Conservation (phyloP, 2,329 filamentous ascomycete genomes). For the Cladophialophora carrionii region DNA sequence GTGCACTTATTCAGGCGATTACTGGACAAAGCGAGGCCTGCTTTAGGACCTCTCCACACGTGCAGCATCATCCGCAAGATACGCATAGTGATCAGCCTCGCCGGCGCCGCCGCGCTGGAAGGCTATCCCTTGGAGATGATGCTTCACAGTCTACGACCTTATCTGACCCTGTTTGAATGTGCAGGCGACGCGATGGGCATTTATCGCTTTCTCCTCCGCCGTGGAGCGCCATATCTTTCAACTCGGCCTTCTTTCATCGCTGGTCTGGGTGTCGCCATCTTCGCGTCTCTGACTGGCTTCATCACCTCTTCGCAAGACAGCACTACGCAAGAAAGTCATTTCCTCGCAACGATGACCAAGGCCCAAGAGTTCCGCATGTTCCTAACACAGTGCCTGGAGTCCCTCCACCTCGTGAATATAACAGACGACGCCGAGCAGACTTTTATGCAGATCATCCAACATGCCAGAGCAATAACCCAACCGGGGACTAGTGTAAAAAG, state of each 20-base stretch:
- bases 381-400: constrained; percentile 70
- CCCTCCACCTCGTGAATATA: constrained; percentile 61
- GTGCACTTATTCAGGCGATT: constrained; percentile 75
- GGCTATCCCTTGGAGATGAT: constrained; percentile 91
- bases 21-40: constrained; percentile 77
- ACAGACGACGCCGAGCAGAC: constrained; percentile 42
- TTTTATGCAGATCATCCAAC: constrained; percentile 60
- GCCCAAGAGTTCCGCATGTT: constrained; percentile 76
- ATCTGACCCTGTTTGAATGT: constrained; percentile 80
- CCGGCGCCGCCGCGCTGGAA: constrained; percentile 70
- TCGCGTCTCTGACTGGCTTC: constrained; percentile 78
- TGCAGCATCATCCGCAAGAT: constrained; percentile 86
- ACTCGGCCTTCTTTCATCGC: constrained; percentile 74
- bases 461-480: constrained; percentile 68
- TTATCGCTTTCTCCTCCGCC: constrained; percentile 76
- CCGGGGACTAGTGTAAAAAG: constrained; percentile 70
- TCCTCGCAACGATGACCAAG: constrained; percentile 74
- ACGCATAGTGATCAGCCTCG: constrained; percentile 76
- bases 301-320: constrained; percentile 73
- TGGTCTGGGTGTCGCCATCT: constrained; percentile 75
- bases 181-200: constrained; percentile 88
- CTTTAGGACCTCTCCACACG: constrained; percentile 82
- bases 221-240: constrained; percentile 67
- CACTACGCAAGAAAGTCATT: constrained; percentile 83
- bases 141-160: constrained; percentile 75